Conservation (phyloP, 495 filamentous ascomycete genomes). For the Lophiostoma macrostomum region DNA sequence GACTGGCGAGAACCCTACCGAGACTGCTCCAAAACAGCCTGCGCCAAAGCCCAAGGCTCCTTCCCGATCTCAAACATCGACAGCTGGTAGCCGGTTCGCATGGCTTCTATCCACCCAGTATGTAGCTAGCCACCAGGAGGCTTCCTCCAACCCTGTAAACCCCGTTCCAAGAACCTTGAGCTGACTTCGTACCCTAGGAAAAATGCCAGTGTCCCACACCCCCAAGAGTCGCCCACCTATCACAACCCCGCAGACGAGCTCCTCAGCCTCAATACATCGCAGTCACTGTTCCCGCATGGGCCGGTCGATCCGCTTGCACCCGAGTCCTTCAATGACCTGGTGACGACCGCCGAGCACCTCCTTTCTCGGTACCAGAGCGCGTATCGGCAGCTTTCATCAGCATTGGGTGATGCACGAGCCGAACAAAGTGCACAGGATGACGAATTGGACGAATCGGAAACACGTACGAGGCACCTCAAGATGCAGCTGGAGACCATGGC, state of each 20-base stretch:
- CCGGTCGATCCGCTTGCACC: constrained; percentile 56
- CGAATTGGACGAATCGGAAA: constrained; percentile 72
- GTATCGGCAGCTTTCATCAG: constrained; percentile 60
- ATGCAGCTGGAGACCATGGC: constrained; percentile 76
- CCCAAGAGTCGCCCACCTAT: constrained; percentile 55
- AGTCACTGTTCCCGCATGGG: constrained; percentile 59
- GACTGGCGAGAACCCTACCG: constrained; percentile 9
- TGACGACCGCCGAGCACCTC: constrained; percentile 63
- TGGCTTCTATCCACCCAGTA: constrained; percentile 30
- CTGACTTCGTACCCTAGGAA: too few species aligned
- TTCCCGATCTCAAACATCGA: constrained; percentile 10
- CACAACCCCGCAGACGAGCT: constrained; percentile 54
- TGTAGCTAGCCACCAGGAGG: too few species aligned
- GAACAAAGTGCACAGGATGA: constrained; percentile 66
- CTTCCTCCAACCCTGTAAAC: too few species aligned
- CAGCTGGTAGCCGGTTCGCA: constrained; percentile 21
- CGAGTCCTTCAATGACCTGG: constrained; percentile 67
- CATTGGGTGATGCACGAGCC: constrained; percentile 56
- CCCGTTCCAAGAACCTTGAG: too few species aligned
- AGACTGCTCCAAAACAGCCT: constrained; percentile 2
- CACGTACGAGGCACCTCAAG: constrained; percentile 62
- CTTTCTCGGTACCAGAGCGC: constrained; percentile 65
- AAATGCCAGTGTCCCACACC: constrained; percentile 38
- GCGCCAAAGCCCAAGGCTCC: background rate
- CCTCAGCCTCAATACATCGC: constrained; percentile 60